Evolutionary conservation across 2,329 filamentous ascomycete genomes (phyloP).

Genomic region (Neopestalotiopsis rosae): DNA sequence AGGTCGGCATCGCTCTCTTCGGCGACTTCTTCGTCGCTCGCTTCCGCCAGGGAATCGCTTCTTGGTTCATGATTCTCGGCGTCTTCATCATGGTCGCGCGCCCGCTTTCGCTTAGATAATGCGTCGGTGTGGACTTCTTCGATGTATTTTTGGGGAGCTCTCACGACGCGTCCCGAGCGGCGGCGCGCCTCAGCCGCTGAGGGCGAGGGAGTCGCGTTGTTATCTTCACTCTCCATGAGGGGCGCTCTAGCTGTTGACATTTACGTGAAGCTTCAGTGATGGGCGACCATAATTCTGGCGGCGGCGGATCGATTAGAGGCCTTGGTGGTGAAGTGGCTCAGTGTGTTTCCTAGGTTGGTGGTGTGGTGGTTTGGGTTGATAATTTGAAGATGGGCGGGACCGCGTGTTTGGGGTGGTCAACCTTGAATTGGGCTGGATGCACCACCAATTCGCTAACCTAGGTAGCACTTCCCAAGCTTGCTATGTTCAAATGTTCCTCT

Average conservation of each 20-base stretch:
- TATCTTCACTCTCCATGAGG: conserved; percentile 60
- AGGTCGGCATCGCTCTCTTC: conserved; percentile 54
- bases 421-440: conserved; percentile 10
- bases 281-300: conserved; percentile 30
- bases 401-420: conserved; percentile 15
- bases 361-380: conserved; percentile 19
- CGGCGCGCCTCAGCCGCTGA: conserved; percentile 61
- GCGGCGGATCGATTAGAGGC: background rate
- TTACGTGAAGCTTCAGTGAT: conserved; percentile 32
- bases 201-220: conserved; percentile 59
- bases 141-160: conserved; percentile 63
- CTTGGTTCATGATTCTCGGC: conserved; percentile 41
- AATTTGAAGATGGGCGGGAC: background rate
- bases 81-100: conserved; percentile 41
- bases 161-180: conserved; percentile 72
- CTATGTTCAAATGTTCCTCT: background rate
- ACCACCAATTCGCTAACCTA: background rate
- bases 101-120: conserved; percentile 64
- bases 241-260: conserved; percentile 50
- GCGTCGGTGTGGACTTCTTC: conserved; percentile 49
- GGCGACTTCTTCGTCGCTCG: conserved; percentile 31
- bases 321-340: background rate
- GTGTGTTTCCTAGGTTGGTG: conserved; percentile 14
- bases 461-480: background rate
- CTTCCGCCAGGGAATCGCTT: conserved; percentile 27